Evolutionary conservation across 2,329 filamentous ascomycete genomes (phyloP).

Genomic region (Emergomyces orientalis): DNA sequence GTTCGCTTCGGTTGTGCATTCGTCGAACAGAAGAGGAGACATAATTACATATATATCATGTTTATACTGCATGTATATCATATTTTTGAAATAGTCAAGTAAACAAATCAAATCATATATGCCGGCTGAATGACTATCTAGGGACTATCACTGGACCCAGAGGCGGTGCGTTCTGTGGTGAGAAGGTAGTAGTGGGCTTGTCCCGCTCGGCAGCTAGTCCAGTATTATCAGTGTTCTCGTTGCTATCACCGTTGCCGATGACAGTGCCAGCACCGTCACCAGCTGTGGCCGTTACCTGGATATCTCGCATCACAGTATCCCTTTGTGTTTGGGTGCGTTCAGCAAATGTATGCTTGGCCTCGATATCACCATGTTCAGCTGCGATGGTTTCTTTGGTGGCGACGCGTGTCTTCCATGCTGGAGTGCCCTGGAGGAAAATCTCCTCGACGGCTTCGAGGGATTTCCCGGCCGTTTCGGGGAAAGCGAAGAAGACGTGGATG

Average conservation of each 20-base stretch:
- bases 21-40: background rate
- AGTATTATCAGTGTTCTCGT: background rate
- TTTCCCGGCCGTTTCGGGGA: conserved; percentile 57
- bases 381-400: conserved; percentile 3
- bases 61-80: background rate
- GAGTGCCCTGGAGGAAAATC: conserved; percentile 40
- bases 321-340: background rate
- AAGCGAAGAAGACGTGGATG: conserved; percentile 53
- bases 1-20: background rate
- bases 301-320: background rate
- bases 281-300: background rate
- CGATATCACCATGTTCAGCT: conserved; percentile 8
- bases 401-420: conserved; percentile 10
- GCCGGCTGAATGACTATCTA: background rate
- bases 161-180: background rate
- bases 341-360: conserved; percentile 1
- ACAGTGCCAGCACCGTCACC: background rate
- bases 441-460: conserved; percentile 62
- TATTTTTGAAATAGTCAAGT: background rate
- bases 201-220: background rate
- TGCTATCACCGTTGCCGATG: background rate
- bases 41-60: background rate
- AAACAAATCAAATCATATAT: background rate
- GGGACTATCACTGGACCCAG: background rate
- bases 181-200: background rate